These are phyloP conservation scores for Scolecobasidium constrictum DNA, from an alignment of 2,329 filamentous ascomycete genomes.

Conservation along the genomic window DNA sequence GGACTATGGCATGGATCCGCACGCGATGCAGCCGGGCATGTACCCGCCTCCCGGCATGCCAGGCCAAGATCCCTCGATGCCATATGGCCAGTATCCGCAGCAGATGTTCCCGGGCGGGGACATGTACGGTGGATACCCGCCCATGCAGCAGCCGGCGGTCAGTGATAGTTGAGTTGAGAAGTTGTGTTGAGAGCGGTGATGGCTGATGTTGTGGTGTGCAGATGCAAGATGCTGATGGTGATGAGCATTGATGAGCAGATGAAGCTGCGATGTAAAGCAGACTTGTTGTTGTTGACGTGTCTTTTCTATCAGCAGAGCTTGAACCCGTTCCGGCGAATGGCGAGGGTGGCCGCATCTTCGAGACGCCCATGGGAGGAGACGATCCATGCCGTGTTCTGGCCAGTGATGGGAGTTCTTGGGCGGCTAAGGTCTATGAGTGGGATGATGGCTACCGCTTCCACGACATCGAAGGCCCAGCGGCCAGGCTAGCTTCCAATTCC, in stretches of 20 bases:
- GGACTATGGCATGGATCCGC: slow-evolving; percentile 45
- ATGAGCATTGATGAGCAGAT: not conserved
- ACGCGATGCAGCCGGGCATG: slow-evolving; percentile 62
- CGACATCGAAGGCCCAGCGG: too few species aligned
- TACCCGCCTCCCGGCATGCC: slow-evolving; percentile 53
- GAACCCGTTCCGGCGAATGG: too few species aligned
- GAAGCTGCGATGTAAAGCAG: not conserved
- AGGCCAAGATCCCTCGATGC: slow-evolving; percentile 57
- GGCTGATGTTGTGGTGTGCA: not conserved
- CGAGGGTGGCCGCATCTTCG: too few species aligned
- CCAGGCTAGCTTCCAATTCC: too few species aligned
- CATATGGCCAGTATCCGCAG: slow-evolving; percentile 57
- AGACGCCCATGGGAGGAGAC: too few species aligned
- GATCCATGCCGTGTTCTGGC: not conserved
- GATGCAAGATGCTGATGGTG: not conserved
- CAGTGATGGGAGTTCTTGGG: too few species aligned
- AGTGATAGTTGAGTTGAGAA: not conserved
- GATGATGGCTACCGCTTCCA: too few species aligned
- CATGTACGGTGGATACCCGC: slow-evolving; percentile 51
- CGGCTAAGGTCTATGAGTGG: too few species aligned
- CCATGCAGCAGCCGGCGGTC: slow-evolving; percentile 53
- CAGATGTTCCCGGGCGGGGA: slow-evolving; percentile 59
- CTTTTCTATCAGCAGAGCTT: too few species aligned
- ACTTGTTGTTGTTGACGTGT: too few species aligned
- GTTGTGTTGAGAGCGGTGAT: too few species aligned